Evolutionary conservation across 371 early-diverging fungal species (phyloP).

Genomic region (Rhizopus delemar): DNA sequence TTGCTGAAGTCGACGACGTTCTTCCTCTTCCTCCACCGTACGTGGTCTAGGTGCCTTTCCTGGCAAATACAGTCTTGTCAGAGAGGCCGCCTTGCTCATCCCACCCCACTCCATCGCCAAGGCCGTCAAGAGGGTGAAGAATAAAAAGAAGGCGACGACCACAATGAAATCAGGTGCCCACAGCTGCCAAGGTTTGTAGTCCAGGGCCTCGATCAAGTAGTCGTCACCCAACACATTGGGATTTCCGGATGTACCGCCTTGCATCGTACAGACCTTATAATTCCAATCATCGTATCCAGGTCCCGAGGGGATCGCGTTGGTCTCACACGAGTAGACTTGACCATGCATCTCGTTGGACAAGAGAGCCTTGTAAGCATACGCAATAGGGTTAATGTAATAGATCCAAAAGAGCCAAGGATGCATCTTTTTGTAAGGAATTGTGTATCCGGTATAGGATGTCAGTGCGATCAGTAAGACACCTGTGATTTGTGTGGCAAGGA

Average conservation of each 20-base stretch:
- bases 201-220: constrained; percentile 45
- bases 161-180: constrained; percentile 60
- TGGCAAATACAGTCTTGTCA: constrained; percentile 54
- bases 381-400: constrained; percentile 66
- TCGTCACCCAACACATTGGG: constrained; percentile 52
- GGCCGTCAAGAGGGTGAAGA: constrained; percentile 46
- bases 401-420: constrained; percentile 74
- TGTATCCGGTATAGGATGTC: constrained; percentile 65
- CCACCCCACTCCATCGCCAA: constrained; percentile 51
- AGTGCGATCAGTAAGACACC: constrained; percentile 58
- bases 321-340: constrained; percentile 35
- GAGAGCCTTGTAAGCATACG: constrained; percentile 63
- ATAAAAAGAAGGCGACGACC: constrained; percentile 47
- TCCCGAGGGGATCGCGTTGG: constrained; percentile 45
- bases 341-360: constrained; percentile 69
- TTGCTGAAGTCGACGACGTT: constrained; percentile 30
- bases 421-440: constrained; percentile 61
- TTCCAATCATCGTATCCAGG: constrained; percentile 44
- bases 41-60: constrained; percentile 31
- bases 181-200: constrained; percentile 29
- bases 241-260: constrained; percentile 52
- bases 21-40: constrained; percentile 27
- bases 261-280: constrained; percentile 56
- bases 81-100: constrained; percentile 45
- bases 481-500: constrained; percentile 56